Base-by-base conservation (phyloP, 2,329 filamentous ascomycete genomes). In the Hypoxylon sp. region DNA sequence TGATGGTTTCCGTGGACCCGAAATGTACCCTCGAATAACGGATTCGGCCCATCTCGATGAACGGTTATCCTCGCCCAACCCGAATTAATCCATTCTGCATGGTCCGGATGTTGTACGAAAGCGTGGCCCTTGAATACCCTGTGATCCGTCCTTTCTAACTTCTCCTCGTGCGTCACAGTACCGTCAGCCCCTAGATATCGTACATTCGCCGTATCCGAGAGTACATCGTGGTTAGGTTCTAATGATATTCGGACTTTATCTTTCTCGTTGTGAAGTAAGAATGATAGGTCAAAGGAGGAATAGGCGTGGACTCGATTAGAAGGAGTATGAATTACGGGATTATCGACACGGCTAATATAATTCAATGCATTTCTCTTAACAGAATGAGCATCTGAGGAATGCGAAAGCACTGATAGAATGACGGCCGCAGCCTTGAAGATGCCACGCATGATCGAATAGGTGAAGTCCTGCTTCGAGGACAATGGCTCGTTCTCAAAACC, bases 1-100 rank as follows among this genome's bases (percentile, higher is more conserved):
- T 99, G 94, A 73, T 94, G 89, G 76, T 97, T 89, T 61, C 91
- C 89, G 75, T 92, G 83, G 38, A 98, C 82, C 34, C 91, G 90
- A 78, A 98, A 98, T 2, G 91, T 91, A 58, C 96, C 96, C 79
- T 98, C 93, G 73, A 99, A 99, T 30, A 97, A 80, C 21, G 96
- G 96, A 14, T 87, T 77, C 45, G 83, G 79, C 2, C 96, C 96
- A 80, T 99, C 96, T 69, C 85, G 84, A 73, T 89, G 86, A 10
- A 99, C 83, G 51, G 90, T 89, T 68, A 98, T 89, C 63, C 96
- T 87, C 46, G 95, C 93, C 93, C 93, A 98, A 48, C 96, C 96
- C 14, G 90, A 91, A 70, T 91, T 89, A 60, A 89, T 89, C 93
- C 94, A 98, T 71, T 89, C 87, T 7, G 80, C 75, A 25, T 86